Conservation (phyloP, 2,329 filamentous ascomycete species). For the Nemania sp. region DNA sequence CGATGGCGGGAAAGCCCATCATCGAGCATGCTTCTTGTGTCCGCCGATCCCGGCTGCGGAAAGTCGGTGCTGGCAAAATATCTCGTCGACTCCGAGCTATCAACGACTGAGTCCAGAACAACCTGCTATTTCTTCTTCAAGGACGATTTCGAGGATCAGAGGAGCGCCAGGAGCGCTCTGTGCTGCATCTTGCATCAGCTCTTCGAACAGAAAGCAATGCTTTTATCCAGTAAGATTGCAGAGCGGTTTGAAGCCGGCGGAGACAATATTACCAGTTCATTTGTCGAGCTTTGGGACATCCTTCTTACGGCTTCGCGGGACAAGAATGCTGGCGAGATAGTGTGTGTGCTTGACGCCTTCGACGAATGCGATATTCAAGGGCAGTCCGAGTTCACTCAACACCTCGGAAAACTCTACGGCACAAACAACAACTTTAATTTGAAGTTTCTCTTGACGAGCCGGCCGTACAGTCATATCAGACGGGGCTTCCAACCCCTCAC, state of each 20-base stretch:
- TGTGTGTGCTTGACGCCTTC: constrained; percentile 16
- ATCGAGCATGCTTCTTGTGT: constrained; percentile 26
- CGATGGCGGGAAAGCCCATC: not conserved
- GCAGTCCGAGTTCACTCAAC: not conserved
- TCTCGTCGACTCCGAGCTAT: constrained; percentile 41
- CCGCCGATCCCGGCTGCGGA: constrained; percentile 47
- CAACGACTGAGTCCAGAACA: constrained; percentile 17
- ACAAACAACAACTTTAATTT: not conserved
- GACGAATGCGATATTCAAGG: constrained; percentile 13
- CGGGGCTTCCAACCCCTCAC: not conserved
- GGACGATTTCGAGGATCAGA: constrained; percentile 45
- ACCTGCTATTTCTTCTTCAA: constrained; percentile 53
- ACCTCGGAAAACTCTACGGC: not conserved
- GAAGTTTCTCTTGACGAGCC: constrained; percentile 18
- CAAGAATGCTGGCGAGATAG: constrained; percentile 7
- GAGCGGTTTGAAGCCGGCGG: constrained; percentile 28
- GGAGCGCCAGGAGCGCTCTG: not conserved
- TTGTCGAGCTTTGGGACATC: constrained; percentile 32
- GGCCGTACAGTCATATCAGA: not conserved
- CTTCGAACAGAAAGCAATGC: constrained; percentile 33
- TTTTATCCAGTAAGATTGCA: constrained; percentile 33
- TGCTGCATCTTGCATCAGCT: constrained; percentile 43
- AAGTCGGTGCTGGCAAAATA: constrained; percentile 49
- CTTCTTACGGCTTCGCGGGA: not conserved
- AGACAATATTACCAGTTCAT: constrained; percentile 27